A percentile compares a stretch with the other conserved stretches of the same genome.
phyloP scores from a whole-genome alignment of 2,329 filamentous ascomycete genomes.

The Talaromyces verruculosus region DNA sequence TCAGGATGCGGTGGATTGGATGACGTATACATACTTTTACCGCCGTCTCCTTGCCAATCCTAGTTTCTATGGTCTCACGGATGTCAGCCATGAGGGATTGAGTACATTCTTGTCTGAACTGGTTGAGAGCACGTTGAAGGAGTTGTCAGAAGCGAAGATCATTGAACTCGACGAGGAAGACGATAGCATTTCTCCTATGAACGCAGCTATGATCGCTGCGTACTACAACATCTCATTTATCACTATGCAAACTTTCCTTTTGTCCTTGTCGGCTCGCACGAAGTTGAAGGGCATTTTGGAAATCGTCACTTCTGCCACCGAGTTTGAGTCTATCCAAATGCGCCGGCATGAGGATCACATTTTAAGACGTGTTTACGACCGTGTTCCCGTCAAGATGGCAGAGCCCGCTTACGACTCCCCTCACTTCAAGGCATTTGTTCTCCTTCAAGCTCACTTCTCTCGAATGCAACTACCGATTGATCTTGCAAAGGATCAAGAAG shows the following conservation, averaged over 20 bases:
- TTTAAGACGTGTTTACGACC: conserved; percentile 88
- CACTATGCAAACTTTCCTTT: conserved; percentile 97
- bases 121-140: conserved; percentile 87
- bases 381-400: conserved; percentile 91
- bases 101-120: conserved; percentile 92
- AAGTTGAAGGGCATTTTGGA: conserved; percentile 97
- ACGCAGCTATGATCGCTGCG: conserved; percentile 95
- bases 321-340: conserved; percentile 94
- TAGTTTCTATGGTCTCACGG: conserved; percentile 88
- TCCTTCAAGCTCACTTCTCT: conserved; percentile 95
- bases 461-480: conserved; percentile 96
- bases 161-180: conserved; percentile 95
- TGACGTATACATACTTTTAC: conserved; percentile 98
- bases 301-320: conserved; percentile 93
- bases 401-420: conserved; percentile 85
- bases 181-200: conserved; percentile 82
- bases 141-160: conserved; percentile 88
- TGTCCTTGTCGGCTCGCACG: conserved; percentile 82
- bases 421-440: conserved; percentile 97
- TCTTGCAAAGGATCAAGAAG: conserved; percentile 90
- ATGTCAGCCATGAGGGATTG: conserved; percentile 87
- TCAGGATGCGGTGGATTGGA: conserved; percentile 97
- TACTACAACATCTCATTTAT: conserved; percentile 99
- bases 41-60: conserved; percentile 90
- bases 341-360: conserved; percentile 87